Evolutionary conservation across 2,329 filamentous ascomycete genomes (phyloP), one percentile per base, ranked within the genome.

Genomic region (Paraconiothyrium brasiliense): DNA sequence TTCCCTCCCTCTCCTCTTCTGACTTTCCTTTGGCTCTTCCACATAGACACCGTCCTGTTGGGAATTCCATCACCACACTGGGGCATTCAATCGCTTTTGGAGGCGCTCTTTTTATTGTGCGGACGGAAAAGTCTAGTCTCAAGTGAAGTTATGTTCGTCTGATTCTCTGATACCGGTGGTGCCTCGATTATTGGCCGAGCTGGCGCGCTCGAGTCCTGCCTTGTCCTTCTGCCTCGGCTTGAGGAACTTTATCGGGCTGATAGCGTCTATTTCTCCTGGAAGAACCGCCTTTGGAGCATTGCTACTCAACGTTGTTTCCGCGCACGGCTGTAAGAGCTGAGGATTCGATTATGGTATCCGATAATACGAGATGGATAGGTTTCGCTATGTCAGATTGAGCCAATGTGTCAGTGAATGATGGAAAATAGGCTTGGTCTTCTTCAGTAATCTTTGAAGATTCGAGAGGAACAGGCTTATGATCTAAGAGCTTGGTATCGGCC

Each of bases 361-460:
- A 1, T 2, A n/a, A 1, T 2, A 2, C 9, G 16, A n/a, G 14
- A 6, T 14, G n/a, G 9, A 1, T 1, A 41, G 16, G 16, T 14
- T 6, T 30, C 4, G n/a, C 14, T 5, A n/a, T 16, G 7, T 41
- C 39, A n/a, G 16, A 4, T 16, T 41, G 39, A 41, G 16, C 14
- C 39, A 7, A 14, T 20, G 39, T 7, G 39, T 41, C 16, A 7
- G 39, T n/a, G 5, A n/a, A 41, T 7, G 39, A 16, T 7, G 16
- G 39, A 41, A 4, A n/a, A 20, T 7, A 41, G 39, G 39, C 2
- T n/a, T 5, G n/a, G 39, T 16, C 6, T 41, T n/a, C 5, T 2
- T n/a, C 16, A 16, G 39, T 41, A 41, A n/a, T 41, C 16, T n/a
- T 16, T n/a, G 16, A 16, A 7, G 14, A 41, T 41, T 20, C 6